These are phyloP conservation scores for Globisporangium canariense DNA, from an alignment of 352 stramenopile genomes.

Conservation along the genomic window DNA sequence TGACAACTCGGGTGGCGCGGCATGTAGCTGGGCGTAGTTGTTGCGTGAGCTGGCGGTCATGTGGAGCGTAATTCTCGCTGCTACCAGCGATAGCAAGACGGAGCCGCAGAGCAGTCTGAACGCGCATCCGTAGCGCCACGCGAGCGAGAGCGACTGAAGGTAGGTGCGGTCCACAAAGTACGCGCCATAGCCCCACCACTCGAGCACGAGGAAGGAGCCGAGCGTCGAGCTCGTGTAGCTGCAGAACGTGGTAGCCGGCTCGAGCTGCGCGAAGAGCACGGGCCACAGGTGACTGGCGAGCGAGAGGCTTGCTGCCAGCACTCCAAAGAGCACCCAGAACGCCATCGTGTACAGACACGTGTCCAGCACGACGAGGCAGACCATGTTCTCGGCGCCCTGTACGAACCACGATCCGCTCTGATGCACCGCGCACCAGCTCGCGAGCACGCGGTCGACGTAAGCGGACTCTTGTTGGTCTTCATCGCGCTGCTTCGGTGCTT, in stretches of 20 bases:
- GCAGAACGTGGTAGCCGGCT: slow-evolving; percentile 21
- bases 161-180: slow-evolving; percentile 43
- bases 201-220: slow-evolving; percentile 31
- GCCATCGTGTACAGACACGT: slow-evolving; percentile 45
- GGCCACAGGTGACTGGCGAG: slow-evolving; percentile 13
- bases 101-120: slow-evolving; percentile 34
- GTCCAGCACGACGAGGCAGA: slow-evolving; percentile 60
- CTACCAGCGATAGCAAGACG: slow-evolving; percentile 24
- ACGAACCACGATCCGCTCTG: slow-evolving; percentile 39
- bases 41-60: slow-evolving; percentile 1
- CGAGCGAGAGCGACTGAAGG: slow-evolving; percentile 34
- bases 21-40: slow-evolving; percentile 22
- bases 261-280: background rate
- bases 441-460: slow-evolving; percentile 26
- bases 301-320: slow-evolving; percentile 19
- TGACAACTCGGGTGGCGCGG: background rate
- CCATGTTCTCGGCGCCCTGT: slow-evolving; percentile 45
- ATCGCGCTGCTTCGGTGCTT: slow-evolving; percentile 2
- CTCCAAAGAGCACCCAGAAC: slow-evolving; percentile 37
- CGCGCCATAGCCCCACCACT: slow-evolving; percentile 54
- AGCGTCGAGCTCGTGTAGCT: slow-evolving; percentile 37
- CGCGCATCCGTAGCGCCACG: slow-evolving; percentile 35
- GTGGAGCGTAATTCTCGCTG: slow-evolving; percentile 28
- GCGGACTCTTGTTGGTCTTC: slow-evolving; percentile 17
- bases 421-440: slow-evolving; percentile 40